Evolutionary conservation across 768 basidiomycete species (phyloP).

Genomic region (Bullera alba): DNA sequence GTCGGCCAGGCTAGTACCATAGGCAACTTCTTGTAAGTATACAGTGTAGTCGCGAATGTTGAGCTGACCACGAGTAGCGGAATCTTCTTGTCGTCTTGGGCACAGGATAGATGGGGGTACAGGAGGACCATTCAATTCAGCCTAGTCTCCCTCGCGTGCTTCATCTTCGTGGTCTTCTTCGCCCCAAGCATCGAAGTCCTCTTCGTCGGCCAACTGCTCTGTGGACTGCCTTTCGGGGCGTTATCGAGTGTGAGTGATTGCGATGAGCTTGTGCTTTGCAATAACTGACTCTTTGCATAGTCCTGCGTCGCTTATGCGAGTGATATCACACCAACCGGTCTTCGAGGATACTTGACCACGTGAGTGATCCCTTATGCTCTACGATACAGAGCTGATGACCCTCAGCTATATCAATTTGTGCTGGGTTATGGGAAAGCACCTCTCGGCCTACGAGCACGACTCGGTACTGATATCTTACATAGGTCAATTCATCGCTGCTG

Average conservation of each 20-base stretch:
- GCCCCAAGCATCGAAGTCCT: slow-evolving; percentile 6
- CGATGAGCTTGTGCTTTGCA: no score
- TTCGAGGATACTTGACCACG: neutral
- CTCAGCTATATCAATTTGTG: neutral
- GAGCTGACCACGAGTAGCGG: neutral
- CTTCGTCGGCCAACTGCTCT: slow-evolving; percentile 5
- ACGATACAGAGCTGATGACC: neutral
- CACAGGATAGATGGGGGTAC: slow-evolving; percentile 15
- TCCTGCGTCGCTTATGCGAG: neutral
- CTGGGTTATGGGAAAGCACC: neutral
- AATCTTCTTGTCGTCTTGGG: slow-evolving; percentile 4
- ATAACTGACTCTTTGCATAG: no score
- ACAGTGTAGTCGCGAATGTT: neutral
- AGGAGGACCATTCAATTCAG: slow-evolving; percentile 10
- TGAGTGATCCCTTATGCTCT: neutral
- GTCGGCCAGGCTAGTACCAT: slow-evolving; percentile 4
- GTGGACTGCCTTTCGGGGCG: neutral
- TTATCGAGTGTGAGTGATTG: neutral
- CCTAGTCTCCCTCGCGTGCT: slow-evolving; percentile 12
- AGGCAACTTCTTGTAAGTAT: slow-evolving; percentile 7
- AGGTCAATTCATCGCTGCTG: slow-evolving; percentile 10
- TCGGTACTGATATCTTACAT: no score
- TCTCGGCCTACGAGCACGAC: no score
- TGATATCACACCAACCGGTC: neutral
- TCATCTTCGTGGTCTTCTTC: slow-evolving; percentile 22